Evolutionary conservation across 2,329 filamentous ascomycete species (phyloP).

Genomic region (Clonostachys rhizophaga): DNA sequence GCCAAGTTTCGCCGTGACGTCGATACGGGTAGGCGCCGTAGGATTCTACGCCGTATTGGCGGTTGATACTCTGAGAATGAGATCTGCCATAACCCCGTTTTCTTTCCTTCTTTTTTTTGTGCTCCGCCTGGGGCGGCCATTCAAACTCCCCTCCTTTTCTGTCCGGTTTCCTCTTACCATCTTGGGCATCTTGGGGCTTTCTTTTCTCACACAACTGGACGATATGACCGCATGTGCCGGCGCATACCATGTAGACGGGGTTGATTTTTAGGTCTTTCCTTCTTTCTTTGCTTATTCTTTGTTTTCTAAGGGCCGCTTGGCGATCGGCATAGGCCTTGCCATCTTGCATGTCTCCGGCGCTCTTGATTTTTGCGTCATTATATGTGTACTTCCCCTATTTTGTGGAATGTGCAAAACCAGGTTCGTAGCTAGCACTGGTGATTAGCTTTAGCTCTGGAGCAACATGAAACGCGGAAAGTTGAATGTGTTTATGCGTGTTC

Average conservation of each 20-base stretch:
- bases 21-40: constrained; percentile 26
- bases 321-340: neutral
- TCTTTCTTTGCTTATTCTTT: neutral
- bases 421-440: too few species aligned
- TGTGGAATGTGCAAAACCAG: too few species aligned
- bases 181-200: neutral
- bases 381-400: neutral
- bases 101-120: too few species aligned
- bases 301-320: neutral
- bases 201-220: neutral
- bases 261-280: too few species aligned
- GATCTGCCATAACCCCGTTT: neutral
- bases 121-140: too few species aligned
- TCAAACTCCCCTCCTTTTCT: too few species aligned
- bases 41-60: constrained; percentile 33
- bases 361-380: neutral
- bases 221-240: too few species aligned
- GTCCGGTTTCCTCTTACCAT: too few species aligned
- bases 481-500: too few species aligned
- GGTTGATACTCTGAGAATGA: constrained; percentile 5
- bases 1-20: constrained; percentile 31
- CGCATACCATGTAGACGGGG: too few species aligned
- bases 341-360: neutral
- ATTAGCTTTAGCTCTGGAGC: too few species aligned
- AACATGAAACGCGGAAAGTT: too few species aligned